phyloP scores from a whole-genome alignment of 768 basidiomycete genomes.

The Agrocybe praecox region DNA sequence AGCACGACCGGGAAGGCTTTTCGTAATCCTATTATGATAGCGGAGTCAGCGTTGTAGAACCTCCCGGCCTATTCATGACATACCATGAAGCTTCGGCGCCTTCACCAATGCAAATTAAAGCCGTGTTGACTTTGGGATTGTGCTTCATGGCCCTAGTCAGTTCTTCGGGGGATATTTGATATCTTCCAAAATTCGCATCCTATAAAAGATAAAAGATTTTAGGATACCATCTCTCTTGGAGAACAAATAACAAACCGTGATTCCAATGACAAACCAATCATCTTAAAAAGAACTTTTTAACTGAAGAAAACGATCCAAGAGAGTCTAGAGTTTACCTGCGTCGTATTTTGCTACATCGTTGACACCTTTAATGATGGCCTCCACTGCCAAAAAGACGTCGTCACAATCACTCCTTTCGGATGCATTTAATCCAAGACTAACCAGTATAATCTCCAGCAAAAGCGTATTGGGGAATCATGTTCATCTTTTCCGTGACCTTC shows the following conservation, averaged over 20 bases:
- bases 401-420: neutral
- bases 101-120: conserved; percentile 70
- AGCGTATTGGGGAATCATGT: conserved; percentile 66
- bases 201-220: conserved; percentile 13
- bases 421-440: conserved; percentile 20
- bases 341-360: conserved; percentile 61
- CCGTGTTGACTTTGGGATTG: conserved; percentile 66
- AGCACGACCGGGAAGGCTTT: conserved; percentile 59
- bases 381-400: conserved; percentile 43
- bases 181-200: conserved; percentile 70
- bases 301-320: neutral
- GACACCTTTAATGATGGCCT: conserved; percentile 67
- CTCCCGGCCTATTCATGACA: conserved; percentile 6
- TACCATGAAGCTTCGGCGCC: conserved; percentile 68
- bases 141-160: conserved; percentile 58
- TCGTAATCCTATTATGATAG: conserved; percentile 49
- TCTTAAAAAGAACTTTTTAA: conserved; percentile 33
- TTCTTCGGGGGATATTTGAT: conserved; percentile 61
- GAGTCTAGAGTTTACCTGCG: conserved; percentile 40
- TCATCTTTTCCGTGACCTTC: conserved; percentile 74
- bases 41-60: neutral
- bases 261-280: conserved; percentile 72
- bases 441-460: conserved; percentile 71
- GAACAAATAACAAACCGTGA: conserved; percentile 42
- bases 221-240: neutral